Percentiles rank a stretch among this genome's conserved stretches.
These are phyloP conservation scores for Lepidium sativum DNA, from an alignment of 345 rosid species.

Conservation along the genomic window DNA sequence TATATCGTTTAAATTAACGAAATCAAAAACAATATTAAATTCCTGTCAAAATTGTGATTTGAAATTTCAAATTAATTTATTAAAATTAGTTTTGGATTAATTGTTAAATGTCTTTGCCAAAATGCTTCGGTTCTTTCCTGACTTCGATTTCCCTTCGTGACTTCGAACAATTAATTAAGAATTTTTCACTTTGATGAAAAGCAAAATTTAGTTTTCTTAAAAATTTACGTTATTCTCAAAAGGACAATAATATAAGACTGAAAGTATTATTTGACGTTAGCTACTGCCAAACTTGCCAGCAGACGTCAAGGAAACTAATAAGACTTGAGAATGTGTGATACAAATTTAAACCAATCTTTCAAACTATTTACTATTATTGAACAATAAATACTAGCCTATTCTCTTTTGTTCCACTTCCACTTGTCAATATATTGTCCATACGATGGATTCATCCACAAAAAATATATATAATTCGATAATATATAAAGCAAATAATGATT, in stretches of 20 bases:
- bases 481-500: not conserved
- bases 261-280: conserved; percentile 18
- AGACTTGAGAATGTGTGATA: conserved; percentile 16
- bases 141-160: too few relatives aligned
- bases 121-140: too few relatives aligned
- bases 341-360: conserved; percentile 15
- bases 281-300: conserved; percentile 20
- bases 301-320: conserved; percentile 11
- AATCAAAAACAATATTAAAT: too few relatives aligned
- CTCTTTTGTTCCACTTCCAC: not conserved
- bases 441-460: not conserved
- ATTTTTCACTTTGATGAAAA: too few relatives aligned
- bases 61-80: too few relatives aligned
- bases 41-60: too few relatives aligned
- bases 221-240: too few relatives aligned
- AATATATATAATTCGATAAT: not conserved
- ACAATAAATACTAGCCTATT: conserved; percentile 13
- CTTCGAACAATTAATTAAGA: too few relatives aligned
- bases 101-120: too few relatives aligned
- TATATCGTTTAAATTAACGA: too few relatives aligned
- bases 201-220: too few relatives aligned
- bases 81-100: too few relatives aligned
- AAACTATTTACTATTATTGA: conserved; percentile 18
- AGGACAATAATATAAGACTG: conserved; percentile 14
- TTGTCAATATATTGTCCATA: conserved; percentile 18